A percentile compares a stretch with the other conserved stretches of the same genome.
phyloP scores from a whole-genome alignment of 1,284 basidiomycete genomes.

The Spongiforma sp. region DNA sequence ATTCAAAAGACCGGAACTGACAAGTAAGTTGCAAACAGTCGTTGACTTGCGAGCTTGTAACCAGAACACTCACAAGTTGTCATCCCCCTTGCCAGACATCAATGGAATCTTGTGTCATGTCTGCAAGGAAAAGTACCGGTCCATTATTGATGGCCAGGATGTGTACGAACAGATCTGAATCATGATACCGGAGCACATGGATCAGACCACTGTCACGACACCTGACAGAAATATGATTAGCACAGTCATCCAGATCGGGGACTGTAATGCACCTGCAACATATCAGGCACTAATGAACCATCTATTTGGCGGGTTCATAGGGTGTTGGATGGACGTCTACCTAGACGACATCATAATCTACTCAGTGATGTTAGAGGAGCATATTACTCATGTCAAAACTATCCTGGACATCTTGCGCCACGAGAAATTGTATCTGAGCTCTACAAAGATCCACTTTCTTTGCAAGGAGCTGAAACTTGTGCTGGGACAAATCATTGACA shows the following conservation, averaged over 20 bases:
- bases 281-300: slow-evolving; percentile 39
- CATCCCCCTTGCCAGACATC: slow-evolving; percentile 39
- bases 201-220: slow-evolving; percentile 24
- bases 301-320: slow-evolving; percentile 31
- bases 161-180: slow-evolving; percentile 44
- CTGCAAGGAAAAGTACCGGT: slow-evolving; percentile 23
- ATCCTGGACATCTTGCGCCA: slow-evolving; percentile 36
- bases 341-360: slow-evolving; percentile 44
- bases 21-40: slow-evolving; percentile 22
- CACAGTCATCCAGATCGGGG: slow-evolving; percentile 37
- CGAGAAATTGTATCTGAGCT: slow-evolving; percentile 36
- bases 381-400: slow-evolving; percentile 34
- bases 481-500: slow-evolving; percentile 39
- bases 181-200: slow-evolving; percentile 36
- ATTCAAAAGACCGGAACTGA: slow-evolving; percentile 32
- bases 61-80: slow-evolving; percentile 41
- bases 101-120: slow-evolving; percentile 34
- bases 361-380: slow-evolving; percentile 39
- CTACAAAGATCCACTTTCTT: slow-evolving; percentile 29
- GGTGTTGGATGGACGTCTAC: slow-evolving; percentile 30
- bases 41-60: slow-evolving; percentile 33
- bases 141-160: slow-evolving; percentile 38
- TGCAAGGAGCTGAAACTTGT: slow-evolving; percentile 27
- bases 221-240: slow-evolving; percentile 44
- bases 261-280: slow-evolving; percentile 35